phyloP scores from a whole-genome alignment of 1,284 basidiomycete species.

The Tetrapyrgos nigripes region DNA sequence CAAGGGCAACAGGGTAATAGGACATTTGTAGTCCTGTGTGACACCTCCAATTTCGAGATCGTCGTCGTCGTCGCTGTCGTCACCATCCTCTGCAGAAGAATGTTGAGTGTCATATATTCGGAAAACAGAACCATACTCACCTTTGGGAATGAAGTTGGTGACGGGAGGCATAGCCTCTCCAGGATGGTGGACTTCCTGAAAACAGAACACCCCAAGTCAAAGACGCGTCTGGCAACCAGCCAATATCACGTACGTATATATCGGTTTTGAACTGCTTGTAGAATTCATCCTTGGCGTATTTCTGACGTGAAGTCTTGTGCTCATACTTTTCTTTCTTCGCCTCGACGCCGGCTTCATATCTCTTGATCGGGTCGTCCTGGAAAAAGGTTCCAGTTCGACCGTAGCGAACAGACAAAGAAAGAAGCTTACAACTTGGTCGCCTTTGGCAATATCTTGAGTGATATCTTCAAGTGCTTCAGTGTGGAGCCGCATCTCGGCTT shows the following conservation, averaged over 20 bases:
- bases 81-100: conserved; percentile 69
- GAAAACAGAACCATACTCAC: conserved; percentile 41
- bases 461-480: conserved; percentile 60
- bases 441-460: conserved; percentile 57
- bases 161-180: conserved; percentile 78
- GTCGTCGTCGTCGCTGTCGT: conserved; percentile 79
- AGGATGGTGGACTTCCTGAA: conserved; percentile 72
- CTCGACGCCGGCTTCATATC: conserved; percentile 53
- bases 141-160: conserved; percentile 72
- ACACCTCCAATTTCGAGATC: conserved; percentile 84
- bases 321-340: conserved; percentile 53
- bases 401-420: too few species aligned
- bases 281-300: conserved; percentile 67
- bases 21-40: conserved; percentile 83
- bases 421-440: conserved; percentile 62
- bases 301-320: conserved; percentile 72
- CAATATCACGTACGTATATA: conserved; percentile 66
- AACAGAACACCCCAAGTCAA: not conserved
- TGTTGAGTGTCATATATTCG: conserved; percentile 4
- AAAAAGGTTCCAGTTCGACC: not conserved
- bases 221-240: not conserved
- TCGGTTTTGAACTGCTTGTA: conserved; percentile 71
- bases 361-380: conserved; percentile 55
- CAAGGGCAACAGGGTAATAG: conserved; percentile 70
- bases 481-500: conserved; percentile 62